These are phyloP conservation scores for Alternaria postmessia DNA, from an alignment of 2,329 filamentous ascomycete species.

Conservation along the genomic window DNA sequence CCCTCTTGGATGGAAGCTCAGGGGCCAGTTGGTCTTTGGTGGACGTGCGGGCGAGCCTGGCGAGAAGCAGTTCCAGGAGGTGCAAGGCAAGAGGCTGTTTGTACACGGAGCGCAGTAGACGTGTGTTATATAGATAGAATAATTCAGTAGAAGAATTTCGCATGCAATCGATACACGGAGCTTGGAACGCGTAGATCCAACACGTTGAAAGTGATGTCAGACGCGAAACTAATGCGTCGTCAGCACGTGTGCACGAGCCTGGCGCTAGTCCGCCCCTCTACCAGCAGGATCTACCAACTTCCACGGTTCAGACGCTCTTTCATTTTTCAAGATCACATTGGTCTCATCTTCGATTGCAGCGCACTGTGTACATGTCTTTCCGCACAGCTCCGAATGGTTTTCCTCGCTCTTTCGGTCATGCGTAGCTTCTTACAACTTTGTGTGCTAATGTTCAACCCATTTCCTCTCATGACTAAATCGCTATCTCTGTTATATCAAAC, in stretches of 20 bases:
- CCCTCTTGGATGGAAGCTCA: slow-evolving; percentile 76
- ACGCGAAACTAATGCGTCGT: background rate
- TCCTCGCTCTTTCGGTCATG: background rate
- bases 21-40: slow-evolving; percentile 87
- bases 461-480: background rate
- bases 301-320: background rate
- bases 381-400: background rate
- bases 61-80: slow-evolving; percentile 70
- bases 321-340: background rate
- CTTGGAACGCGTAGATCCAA: background rate
- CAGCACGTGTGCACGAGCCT: background rate
- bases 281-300: background rate
- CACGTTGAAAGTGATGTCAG: background rate
- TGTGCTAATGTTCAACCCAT: background rate
- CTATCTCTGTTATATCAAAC: background rate
- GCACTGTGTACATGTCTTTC: background rate
- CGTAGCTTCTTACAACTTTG: background rate
- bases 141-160: background rate
- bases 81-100: slow-evolving; percentile 68
- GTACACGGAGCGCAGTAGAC: slow-evolving; percentile 47
- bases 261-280: background rate
- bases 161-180: background rate
- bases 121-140: background rate
- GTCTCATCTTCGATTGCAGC: background rate
- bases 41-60: slow-evolving; percentile 62